These are phyloP conservation scores for Candida schatavii DNA, from an alignment of 805 yeast species.

Conservation along the genomic window DNA sequence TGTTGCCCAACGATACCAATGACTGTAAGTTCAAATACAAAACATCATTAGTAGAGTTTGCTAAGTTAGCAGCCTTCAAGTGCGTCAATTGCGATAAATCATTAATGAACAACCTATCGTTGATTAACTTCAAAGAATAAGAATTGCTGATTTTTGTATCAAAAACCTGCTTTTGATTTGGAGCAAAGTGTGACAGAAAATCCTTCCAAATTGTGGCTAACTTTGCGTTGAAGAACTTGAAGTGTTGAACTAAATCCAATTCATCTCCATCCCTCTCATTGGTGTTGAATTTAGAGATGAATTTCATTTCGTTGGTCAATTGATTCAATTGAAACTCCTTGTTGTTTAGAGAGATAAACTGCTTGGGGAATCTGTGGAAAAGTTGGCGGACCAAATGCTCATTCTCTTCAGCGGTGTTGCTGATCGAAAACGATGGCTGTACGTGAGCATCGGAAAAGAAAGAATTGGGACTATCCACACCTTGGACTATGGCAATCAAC, in stretches of 20 bases:
- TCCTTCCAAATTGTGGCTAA: conserved; percentile 36
- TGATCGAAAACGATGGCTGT: conserved; percentile 21
- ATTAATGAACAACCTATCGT: conserved; percentile 46
- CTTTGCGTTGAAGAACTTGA: conserved; percentile 27
- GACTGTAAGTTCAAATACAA: conserved; percentile 43
- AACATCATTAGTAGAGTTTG: conserved; percentile 19
- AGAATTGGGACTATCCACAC: conserved; percentile 26
- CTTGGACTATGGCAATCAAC: conserved; percentile 39
- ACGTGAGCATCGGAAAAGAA: background rate
- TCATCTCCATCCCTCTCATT: background rate
- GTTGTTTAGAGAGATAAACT: conserved; percentile 7
- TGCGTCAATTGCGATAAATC: conserved; percentile 49
- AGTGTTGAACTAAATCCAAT: conserved; percentile 14
- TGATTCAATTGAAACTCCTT: conserved; percentile 9
- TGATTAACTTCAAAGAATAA: conserved; percentile 30
- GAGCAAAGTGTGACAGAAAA: conserved; percentile 20
- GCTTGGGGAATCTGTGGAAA: conserved; percentile 18
- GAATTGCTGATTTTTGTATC: conserved; percentile 17
- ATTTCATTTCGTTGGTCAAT: conserved; percentile 26
- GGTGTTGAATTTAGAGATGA: conserved; percentile 9
- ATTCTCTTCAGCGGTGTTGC: conserved; percentile 6
- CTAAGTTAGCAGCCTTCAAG: conserved; percentile 23
- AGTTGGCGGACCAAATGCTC: conserved; percentile 9
- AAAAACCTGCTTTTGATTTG: conserved; percentile 6
- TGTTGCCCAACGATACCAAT: conserved; percentile 38